Conservation (phyloP, 1,284 basidiomycete genomes). For the Trametes sp. region DNA sequence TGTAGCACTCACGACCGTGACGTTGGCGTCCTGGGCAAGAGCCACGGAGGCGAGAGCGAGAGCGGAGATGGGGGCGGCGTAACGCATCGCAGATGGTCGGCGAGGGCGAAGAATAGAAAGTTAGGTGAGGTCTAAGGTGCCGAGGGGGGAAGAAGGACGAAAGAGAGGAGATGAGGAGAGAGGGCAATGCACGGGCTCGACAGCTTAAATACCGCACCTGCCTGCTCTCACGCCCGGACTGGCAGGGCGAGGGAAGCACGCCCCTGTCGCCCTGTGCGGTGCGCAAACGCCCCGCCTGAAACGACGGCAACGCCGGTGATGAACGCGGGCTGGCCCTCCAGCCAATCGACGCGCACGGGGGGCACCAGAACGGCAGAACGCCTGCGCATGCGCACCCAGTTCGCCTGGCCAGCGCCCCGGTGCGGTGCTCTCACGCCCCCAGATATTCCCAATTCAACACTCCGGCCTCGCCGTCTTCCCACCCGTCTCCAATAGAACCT, state of each 20-base stretch:
- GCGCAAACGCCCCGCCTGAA: conserved; percentile 1
- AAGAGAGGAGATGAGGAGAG: neutral
- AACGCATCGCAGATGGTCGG: conserved; percentile 27
- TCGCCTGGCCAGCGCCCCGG: neutral
- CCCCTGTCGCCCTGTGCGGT: conserved; percentile 8
- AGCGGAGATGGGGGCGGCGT: conserved; percentile 21
- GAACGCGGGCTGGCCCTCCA: neutral
- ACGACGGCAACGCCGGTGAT: conserved; percentile 9
- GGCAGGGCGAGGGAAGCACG: conserved; percentile 6
- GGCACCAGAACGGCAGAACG: neutral
- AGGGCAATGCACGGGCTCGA: neutral
- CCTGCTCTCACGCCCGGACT: too few relatives aligned
- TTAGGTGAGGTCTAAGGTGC: conserved; percentile 5
- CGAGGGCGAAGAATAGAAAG: neutral
- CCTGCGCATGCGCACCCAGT: neutral
- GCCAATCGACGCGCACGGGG: neutral
- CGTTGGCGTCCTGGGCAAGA: conserved; percentile 31
- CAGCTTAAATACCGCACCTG: conserved; percentile 2
- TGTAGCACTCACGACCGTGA: neutral
- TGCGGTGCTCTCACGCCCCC: neutral
- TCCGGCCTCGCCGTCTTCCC: neutral
- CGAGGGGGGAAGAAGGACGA: neutral
- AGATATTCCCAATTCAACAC: neutral
- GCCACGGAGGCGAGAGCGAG: conserved; percentile 33
- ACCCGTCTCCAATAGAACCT: too few relatives aligned